Evolutionary conservation across 2,329 filamentous ascomycete genomes (phyloP).

Genomic region (Venturia pyrina): DNA sequence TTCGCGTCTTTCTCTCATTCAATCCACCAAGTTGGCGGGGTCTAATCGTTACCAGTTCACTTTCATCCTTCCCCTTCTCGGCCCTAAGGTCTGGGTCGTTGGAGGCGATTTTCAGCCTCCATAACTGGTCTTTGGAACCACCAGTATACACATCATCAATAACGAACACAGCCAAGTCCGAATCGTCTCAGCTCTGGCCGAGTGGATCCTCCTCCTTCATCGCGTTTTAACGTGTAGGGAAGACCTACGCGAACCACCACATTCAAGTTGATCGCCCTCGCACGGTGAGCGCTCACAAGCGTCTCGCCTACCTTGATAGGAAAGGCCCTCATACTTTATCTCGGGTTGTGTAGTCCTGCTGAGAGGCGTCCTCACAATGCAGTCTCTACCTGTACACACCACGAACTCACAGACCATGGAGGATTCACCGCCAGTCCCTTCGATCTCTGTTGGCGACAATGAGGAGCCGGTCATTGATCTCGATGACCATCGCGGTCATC

Average conservation of each 20-base stretch:
- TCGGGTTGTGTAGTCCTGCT: not conserved
- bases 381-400: slow-evolving; percentile 16
- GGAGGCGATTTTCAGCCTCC: slow-evolving; percentile 96
- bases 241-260: slow-evolving; percentile 34
- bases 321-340: not conserved
- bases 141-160: slow-evolving; percentile 11
- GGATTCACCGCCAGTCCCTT: not conserved
- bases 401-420: not conserved
- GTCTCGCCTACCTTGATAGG: slow-evolving; percentile 28
- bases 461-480: slow-evolving; percentile 68
- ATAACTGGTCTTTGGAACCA: slow-evolving; percentile 57
- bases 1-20: slow-evolving; percentile 18
- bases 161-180: not conserved
- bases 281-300: slow-evolving; percentile 45
- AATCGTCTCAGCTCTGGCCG: slow-evolving; percentile 15
- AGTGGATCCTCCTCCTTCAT: slow-evolving; percentile 20
- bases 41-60: slow-evolving; percentile 60
- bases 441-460: slow-evolving; percentile 14
- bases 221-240: slow-evolving; percentile 33
- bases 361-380: slow-evolving; percentile 5
- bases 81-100: slow-evolving; percentile 88
- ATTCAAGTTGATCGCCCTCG: slow-evolving; percentile 41
- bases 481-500: slow-evolving; percentile 74
- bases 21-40: slow-evolving; percentile 90
- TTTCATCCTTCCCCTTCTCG: slow-evolving; percentile 79